Conservation (phyloP, 768 basidiomycete genomes). For the Leccinellum albellum region DNA sequence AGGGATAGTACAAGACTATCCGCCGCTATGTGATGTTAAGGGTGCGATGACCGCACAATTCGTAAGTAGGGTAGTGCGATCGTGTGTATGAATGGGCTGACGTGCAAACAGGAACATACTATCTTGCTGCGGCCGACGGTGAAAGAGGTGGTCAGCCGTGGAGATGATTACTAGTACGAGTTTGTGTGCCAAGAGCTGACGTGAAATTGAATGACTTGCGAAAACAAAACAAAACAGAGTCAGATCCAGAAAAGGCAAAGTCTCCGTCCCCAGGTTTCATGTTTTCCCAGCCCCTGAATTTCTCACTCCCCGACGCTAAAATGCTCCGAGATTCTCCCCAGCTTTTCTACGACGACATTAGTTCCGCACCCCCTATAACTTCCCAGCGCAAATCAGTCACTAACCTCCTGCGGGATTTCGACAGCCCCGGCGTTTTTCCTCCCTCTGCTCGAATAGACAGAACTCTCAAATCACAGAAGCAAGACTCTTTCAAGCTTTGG, state of each 20-base stretch:
- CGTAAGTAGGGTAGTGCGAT: slow-evolving; percentile 38
- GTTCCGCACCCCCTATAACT: slow-evolving; percentile 13
- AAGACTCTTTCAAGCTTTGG: slow-evolving; percentile 57
- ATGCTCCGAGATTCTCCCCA: slow-evolving; percentile 27
- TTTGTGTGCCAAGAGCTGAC: slow-evolving; percentile 5
- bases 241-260: slow-evolving; percentile 24
- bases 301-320: not conserved
- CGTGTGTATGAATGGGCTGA: slow-evolving; percentile 4
- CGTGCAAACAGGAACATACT: slow-evolving; percentile 66
- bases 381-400: slow-evolving; percentile 17
- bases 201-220: not conserved
- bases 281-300: not conserved
- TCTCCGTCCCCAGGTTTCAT: not conserved
- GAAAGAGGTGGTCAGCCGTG: slow-evolving; percentile 82
- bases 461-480: slow-evolving; percentile 55
- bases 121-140: slow-evolving; percentile 80
- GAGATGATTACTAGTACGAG: slow-evolving; percentile 65
- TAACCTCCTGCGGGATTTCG: slow-evolving; percentile 47
- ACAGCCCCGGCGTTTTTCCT: slow-evolving; percentile 63
- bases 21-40: slow-evolving; percentile 80
- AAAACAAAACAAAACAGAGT: slow-evolving; percentile 1
- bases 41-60: slow-evolving; percentile 95
- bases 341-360: slow-evolving; percentile 13
- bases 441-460: slow-evolving; percentile 72
- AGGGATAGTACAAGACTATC: slow-evolving; percentile 88